Base-by-base conservation (phyloP, 1,139 yeast genomes). In the Taphrina sp. region DNA sequence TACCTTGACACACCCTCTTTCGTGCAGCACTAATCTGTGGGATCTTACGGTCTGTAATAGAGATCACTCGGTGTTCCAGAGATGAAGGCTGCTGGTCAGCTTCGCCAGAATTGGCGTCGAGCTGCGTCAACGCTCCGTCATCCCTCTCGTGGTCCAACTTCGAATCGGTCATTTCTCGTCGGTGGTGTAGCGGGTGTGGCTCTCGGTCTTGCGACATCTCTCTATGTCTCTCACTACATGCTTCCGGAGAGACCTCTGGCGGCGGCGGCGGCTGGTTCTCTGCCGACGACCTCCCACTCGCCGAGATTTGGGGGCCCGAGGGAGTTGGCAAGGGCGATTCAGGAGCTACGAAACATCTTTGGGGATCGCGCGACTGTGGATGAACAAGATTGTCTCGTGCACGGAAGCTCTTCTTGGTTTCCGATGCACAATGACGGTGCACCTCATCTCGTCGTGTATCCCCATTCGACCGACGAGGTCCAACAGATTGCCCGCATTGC, bases 391-490 rank as follows among this genome's bases (percentile, higher is more conserved):
- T 29, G 31, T 19, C 28, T 24, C 31, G 17, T 17, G 12, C 53
- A 47, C 23, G 53, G 53, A 12, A 37, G 44, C 17, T 36, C 44
- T 12, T 14, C 44, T 16, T 47, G 53, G 53, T 47, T 47, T 22
- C 53, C 53, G 17, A 20, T 38, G 29, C 53, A 47, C 22, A 38
- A 47, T 38, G 44, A 38, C 20, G 55, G 55, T 35, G 19, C 37
- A 7, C 92, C 95, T 0, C 72, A 73, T 39, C 72, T 80, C 19
- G 79, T 85, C 19, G 78, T 84, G 7, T 81, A 72, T 63, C 94
- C 94, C 1, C 67, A 64, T 1, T 68, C 77, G 19, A 82, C 90
- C 0, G 82, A 81, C 60, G 78, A 86, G 60, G 92, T 86, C 2
- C 75, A 85, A 1, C 66, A 73, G 58, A 72, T 85, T 14, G 69